Evolutionary conservation across 495 filamentous ascomycete genomes (phyloP).

Genomic region (Neurospora terricola): DNA sequence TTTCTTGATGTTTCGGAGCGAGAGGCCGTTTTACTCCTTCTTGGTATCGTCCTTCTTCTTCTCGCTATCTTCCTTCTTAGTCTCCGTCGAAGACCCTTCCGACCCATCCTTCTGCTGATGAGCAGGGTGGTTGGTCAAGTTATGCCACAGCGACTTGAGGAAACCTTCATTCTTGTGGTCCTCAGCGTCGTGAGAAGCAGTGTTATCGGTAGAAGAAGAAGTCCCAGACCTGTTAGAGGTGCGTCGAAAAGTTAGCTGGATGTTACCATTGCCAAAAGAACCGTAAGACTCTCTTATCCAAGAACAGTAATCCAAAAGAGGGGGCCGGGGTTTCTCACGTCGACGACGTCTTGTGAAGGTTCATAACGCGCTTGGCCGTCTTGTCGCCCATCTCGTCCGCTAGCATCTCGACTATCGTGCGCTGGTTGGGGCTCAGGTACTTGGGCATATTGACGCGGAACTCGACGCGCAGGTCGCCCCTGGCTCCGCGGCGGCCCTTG

Average conservation of each 20-base stretch:
- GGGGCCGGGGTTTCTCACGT: constrained; percentile 9
- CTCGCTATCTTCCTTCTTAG: constrained; percentile 19
- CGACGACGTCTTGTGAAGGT: constrained; percentile 23
- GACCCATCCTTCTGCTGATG: constrained; percentile 26
- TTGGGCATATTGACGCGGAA: constrained; percentile 95
- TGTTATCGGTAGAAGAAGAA: no score
- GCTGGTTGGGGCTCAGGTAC: constrained; percentile 78
- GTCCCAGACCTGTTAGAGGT: constrained; percentile 1
- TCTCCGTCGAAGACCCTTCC: constrained; percentile 11
- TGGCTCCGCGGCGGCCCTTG: constrained; percentile 37
- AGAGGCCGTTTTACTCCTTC: constrained; percentile 9
- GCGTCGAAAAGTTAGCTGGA: constrained; percentile 1
- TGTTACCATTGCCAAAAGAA: background rate
- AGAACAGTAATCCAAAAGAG: background rate
- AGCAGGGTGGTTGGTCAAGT: constrained; percentile 64
- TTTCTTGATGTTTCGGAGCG: background rate
- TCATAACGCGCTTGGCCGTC: constrained; percentile 87
- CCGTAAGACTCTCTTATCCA: background rate
- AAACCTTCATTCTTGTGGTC: constrained; percentile 68
- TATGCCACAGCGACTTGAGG: constrained; percentile 82
- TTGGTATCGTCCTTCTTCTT: constrained; percentile 46
- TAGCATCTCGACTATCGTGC: constrained; percentile 85
- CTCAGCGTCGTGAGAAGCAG: constrained; percentile 23
- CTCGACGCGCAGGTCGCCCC: constrained; percentile 84
- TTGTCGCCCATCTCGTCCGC: constrained; percentile 91